These are phyloP conservation scores for Penicillium manginii DNA, from an alignment of 495 filamentous ascomycete species.

Conservation along the genomic window DNA sequence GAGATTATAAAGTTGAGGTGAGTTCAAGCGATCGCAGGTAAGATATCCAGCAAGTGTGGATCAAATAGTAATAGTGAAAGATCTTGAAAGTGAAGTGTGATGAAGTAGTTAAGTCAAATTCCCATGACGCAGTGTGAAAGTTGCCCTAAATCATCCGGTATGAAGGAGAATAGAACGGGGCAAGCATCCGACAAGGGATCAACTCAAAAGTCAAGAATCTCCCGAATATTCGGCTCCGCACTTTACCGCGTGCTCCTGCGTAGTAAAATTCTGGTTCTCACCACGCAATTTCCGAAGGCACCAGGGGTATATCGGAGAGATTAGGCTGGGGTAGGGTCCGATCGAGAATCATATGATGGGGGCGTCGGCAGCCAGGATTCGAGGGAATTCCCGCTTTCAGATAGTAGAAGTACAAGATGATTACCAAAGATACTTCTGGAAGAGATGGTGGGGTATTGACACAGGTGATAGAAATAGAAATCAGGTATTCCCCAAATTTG, in stretches of 20 bases:
- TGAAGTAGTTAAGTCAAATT: constrained; percentile 17
- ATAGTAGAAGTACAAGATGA: not conserved
- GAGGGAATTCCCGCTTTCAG: not conserved
- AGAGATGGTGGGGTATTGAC: not conserved
- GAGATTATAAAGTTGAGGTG: no score
- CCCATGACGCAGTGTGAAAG: constrained; percentile 23
- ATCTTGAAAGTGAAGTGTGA: not conserved
- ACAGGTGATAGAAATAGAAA: not conserved
- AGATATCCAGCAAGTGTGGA: not conserved
- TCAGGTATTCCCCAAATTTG: not conserved
- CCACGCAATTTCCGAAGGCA: not conserved
- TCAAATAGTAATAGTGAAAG: not conserved
- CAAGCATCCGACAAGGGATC: not conserved
- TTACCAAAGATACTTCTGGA: not conserved
- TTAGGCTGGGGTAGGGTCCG: not conserved
- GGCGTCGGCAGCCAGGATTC: not conserved
- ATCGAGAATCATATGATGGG: constrained; percentile 3
- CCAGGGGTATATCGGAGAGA: not conserved
- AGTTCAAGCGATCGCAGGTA: not conserved
- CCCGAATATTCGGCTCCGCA: not conserved
- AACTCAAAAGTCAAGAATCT: not conserved
- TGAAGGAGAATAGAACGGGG: constrained; percentile 8
- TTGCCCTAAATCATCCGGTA: constrained; percentile 8
- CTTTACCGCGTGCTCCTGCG: not conserved
- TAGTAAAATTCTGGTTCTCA: not conserved